Evolutionary conservation across 371 early-diverging fungal genomes (phyloP).

Genomic region (Saksenaea oblongispora): DNA sequence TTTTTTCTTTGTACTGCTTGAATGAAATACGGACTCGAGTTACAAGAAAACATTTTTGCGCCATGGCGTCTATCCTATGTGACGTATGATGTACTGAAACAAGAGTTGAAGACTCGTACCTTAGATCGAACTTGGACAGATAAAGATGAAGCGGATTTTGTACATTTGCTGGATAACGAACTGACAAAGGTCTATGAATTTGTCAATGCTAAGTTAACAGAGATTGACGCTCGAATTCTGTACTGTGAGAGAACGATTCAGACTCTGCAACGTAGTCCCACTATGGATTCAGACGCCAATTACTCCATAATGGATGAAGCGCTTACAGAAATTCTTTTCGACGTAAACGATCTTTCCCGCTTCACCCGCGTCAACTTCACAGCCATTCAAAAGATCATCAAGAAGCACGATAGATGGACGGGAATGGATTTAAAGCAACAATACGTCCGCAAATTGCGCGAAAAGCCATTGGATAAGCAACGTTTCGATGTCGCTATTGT

Average conservation of each 20-base stretch:
- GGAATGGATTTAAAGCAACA: conserved; percentile 46
- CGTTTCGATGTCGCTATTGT: conserved; percentile 86
- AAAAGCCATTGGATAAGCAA: conserved; percentile 81
- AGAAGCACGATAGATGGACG: conserved; percentile 87
- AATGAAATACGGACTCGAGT: conserved; percentile 87
- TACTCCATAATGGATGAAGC: conserved; percentile 69
- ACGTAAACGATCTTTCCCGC: conserved; percentile 86
- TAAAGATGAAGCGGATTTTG: conserved; percentile 80
- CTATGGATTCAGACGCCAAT: conserved; percentile 50
- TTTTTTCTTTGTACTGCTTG: neutral
- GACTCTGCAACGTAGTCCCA: conserved; percentile 28
- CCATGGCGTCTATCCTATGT: conserved; percentile 87
- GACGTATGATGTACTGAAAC: conserved; percentile 79
- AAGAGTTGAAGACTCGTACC: conserved; percentile 64
- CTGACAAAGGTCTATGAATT: conserved; percentile 82
- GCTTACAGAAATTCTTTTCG: conserved; percentile 74
- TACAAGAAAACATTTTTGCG: conserved; percentile 63
- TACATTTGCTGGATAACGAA: conserved; percentile 81
- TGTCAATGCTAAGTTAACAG: conserved; percentile 83
- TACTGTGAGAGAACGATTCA: conserved; percentile 59
- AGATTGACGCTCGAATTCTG: conserved; percentile 79
- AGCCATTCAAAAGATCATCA: conserved; percentile 93
- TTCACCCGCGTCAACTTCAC: conserved; percentile 92
- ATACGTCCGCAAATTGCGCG: conserved; percentile 75
- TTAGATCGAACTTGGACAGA: conserved; percentile 53